Base-by-base conservation (phyloP, 2,329 filamentous ascomycete genomes). In the Hypoxylon sp. region DNA sequence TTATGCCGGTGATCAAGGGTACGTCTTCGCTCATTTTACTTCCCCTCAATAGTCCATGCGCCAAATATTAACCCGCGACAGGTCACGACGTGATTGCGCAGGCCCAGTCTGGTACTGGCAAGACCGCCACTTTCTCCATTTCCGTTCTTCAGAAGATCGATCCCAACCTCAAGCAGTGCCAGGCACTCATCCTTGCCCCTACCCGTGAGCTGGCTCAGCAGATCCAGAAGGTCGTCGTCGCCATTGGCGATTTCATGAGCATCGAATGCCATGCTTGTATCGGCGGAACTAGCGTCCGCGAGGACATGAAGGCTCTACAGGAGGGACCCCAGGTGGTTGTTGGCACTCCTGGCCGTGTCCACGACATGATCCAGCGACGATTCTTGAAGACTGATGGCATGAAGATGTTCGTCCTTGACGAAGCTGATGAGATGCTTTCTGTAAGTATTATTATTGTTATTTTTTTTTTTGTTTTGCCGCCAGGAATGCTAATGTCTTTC, bases 1-100 rank as follows among this genome's bases (percentile, higher is more conserved):
- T 99, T 84, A 97, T 98, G 92, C 96, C 96, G 79, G 96, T 99
- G 81, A 98, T 99, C 88, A 97, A 98, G 90, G 94, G 93, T 96
- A 85, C 81, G 91, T 82, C 37, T 30, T 8, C 27, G 41, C 16
- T 45, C 54, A 19, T 61, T 27, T 50, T 25, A 34, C 30, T 27
- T 7, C 54, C 54, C 11, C 50, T 39, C 65, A 60, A 39, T 53
- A 45, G 41, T n/a, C 12, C n/a, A 57, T 59, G 48, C 29, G 43
- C 51, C 37, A 57, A 54, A 34, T 67, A 43, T 67, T 71, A 47
- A 70, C 63, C 58, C 51, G 41, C 65, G 39, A 67, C 76, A 93
- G 93, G 94, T 77, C 94, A 95, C 88, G 96, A 99, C 90, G 96
- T 99, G 79, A 99, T 99, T 82, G 96, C 96, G 73, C 96, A 99